Evolutionary conservation across 192 early-diverging fungal species (phyloP).

Genomic region (Oehlia diaphana): DNA sequence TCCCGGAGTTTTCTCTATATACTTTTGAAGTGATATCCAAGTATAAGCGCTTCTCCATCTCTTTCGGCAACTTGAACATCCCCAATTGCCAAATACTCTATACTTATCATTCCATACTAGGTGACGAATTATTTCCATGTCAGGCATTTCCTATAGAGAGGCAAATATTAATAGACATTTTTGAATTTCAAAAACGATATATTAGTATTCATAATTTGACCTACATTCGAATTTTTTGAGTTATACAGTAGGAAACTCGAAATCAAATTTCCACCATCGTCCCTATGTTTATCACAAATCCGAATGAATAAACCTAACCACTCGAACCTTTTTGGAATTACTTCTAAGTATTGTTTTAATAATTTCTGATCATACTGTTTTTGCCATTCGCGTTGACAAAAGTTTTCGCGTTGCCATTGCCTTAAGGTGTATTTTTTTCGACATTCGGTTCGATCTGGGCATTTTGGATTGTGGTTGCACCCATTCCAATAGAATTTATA

Average conservation of each 20-base stretch:
- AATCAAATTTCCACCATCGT: neutral
- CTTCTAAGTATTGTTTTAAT: neutral
- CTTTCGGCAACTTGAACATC: slow-evolving; percentile 4
- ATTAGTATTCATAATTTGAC: neutral
- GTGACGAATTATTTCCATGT: neutral
- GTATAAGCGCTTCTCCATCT: slow-evolving; percentile 24
- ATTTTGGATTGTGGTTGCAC: too few relatives aligned
- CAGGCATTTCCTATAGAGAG: too few relatives aligned
- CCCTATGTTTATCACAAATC: neutral
- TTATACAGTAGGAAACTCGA: neutral
- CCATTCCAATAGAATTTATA: too few relatives aligned
- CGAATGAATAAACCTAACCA: neutral
- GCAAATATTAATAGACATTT: too few relatives aligned
- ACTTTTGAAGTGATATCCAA: slow-evolving; percentile 31
- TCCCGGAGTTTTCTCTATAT: neutral
- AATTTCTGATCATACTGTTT: neutral
- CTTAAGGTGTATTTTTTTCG: too few relatives aligned
- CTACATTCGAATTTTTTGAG: neutral
- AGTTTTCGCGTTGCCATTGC: neutral
- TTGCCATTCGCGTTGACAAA: neutral
- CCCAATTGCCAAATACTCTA: slow-evolving; percentile 8
- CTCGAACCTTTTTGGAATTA: too few relatives aligned
- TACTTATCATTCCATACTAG: neutral
- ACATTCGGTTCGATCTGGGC: too few relatives aligned
- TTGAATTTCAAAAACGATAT: too few relatives aligned